Conservation (phyloP, 805 yeast genomes). For the Yamadazyma sp. region DNA sequence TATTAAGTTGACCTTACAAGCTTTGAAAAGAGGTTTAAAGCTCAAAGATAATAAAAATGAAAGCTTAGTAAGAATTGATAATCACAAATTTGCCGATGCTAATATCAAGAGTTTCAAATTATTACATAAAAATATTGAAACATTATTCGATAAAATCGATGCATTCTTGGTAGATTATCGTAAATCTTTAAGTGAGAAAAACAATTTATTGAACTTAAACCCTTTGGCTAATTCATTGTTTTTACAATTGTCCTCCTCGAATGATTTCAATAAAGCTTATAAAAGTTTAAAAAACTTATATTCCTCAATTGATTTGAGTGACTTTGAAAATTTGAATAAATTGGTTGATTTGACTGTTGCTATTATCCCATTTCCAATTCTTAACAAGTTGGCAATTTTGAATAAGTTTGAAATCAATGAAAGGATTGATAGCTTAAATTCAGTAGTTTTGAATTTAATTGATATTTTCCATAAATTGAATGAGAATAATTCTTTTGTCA, state of each 20-base stretch:
- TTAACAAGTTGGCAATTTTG: constrained; percentile 40
- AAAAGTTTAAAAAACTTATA: constrained; percentile 34
- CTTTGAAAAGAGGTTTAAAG: constrained; percentile 41
- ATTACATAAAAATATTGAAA: constrained; percentile 17
- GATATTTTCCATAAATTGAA: constrained; percentile 34
- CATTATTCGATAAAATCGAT: constrained; percentile 36
- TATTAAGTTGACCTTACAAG: constrained; percentile 48
- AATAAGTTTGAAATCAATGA: constrained; percentile 25
- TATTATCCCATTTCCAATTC: constrained; percentile 48
- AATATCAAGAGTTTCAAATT: constrained; percentile 15
- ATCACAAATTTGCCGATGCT: constrained; percentile 14
- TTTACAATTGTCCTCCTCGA: constrained; percentile 49
- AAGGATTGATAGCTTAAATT: constrained; percentile 30
- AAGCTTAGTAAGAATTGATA: constrained; percentile 23
- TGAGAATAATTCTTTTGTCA: constrained; percentile 31
- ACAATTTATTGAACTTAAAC: constrained; percentile 45
- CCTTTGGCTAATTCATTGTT: constrained; percentile 61
- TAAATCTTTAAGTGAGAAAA: constrained; percentile 25
- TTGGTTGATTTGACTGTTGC: constrained; percentile 48
- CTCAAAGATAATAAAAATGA: constrained; percentile 20
- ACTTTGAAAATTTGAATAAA: constrained; percentile 19
- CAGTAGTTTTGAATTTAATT: constrained; percentile 32
- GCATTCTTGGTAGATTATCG: constrained; percentile 36
- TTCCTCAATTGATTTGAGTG: constrained; percentile 18
- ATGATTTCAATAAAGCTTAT: constrained; percentile 46